These are phyloP conservation scores for Trebouxiophyceae sp. DNA, from an alignment of 163 green algal species.

Conservation along the genomic window DNA sequence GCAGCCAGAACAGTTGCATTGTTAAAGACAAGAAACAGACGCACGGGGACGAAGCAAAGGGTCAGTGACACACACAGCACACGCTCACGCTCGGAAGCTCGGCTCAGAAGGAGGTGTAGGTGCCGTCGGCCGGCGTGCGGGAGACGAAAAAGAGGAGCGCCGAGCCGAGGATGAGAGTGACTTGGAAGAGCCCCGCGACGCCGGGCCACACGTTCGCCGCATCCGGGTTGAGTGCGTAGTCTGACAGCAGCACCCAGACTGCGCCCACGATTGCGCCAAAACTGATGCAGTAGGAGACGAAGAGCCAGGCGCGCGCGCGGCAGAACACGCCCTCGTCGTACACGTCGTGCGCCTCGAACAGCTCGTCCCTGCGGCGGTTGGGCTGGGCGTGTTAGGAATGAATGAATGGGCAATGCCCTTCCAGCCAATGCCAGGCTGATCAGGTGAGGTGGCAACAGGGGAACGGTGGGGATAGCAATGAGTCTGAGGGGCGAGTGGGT, in stretches of 20 bases:
- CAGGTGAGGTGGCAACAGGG: too few species aligned
- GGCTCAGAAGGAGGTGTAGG: too few species aligned
- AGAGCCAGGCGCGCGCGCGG: constrained; percentile 71
- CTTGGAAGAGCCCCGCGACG: constrained; percentile 48
- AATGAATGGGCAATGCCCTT: too few species aligned
- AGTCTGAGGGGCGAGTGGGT: too few species aligned
- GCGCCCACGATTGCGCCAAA: constrained; percentile 16
- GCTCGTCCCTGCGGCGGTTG: constrained; percentile 38
- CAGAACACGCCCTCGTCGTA: constrained; percentile 76
- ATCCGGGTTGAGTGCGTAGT: constrained; percentile 46
- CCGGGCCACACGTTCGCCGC: constrained; percentile 27
- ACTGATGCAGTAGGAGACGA: constrained; percentile 67
- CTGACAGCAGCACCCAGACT: constrained; percentile 65
- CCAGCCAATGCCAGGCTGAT: too few species aligned
- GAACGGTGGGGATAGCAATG: too few species aligned
- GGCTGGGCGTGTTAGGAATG: too few species aligned
- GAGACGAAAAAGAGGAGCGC: constrained; percentile 75
- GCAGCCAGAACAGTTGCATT: too few species aligned
- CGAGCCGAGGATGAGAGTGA: constrained; percentile 63
- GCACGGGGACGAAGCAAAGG: too few species aligned
- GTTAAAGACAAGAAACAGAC: too few species aligned
- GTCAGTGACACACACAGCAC: too few species aligned
- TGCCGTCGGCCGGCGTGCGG: constrained; percentile 41
- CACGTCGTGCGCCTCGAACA: constrained; percentile 48
- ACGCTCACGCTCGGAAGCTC: too few species aligned